Evolutionary conservation across 2,329 filamentous ascomycete genomes (phyloP).

Genomic region (Paecilomyces sp.): DNA sequence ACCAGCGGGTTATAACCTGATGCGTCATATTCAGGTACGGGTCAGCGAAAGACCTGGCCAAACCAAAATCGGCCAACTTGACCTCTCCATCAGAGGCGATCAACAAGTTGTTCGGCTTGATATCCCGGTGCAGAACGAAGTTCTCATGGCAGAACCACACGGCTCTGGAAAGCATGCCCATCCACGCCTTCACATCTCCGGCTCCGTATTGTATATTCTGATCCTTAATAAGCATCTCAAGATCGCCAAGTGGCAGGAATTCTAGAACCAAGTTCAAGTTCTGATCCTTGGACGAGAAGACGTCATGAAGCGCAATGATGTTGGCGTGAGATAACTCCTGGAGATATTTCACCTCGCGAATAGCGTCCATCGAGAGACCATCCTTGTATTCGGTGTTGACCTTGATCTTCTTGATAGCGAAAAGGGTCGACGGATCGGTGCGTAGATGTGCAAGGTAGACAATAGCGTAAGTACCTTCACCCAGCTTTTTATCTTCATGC

Average conservation of each 20-base stretch:
- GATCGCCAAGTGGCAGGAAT: slow-evolving; percentile 84
- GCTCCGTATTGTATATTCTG: slow-evolving; percentile 73
- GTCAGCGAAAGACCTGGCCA: slow-evolving; percentile 83
- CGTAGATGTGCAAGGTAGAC: slow-evolving; percentile 84
- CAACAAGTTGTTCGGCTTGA: slow-evolving; percentile 97
- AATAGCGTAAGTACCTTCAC: slow-evolving; percentile 93
- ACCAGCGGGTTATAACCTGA: slow-evolving; percentile 96
- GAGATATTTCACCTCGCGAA: slow-evolving; percentile 91
- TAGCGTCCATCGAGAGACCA: slow-evolving; percentile 87
- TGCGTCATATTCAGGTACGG: slow-evolving; percentile 83
- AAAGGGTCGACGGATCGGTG: slow-evolving; percentile 61
- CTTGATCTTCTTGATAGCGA: slow-evolving; percentile 60
- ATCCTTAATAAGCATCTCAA: slow-evolving; percentile 91
- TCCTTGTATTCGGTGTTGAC: slow-evolving; percentile 62
- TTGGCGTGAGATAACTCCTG: slow-evolving; percentile 93
- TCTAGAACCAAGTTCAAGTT: slow-evolving; percentile 95
- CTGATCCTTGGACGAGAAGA: slow-evolving; percentile 93
- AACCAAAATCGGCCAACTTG: slow-evolving; percentile 95
- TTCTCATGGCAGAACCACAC: slow-evolving; percentile 97
- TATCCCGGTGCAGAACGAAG: slow-evolving; percentile 89
- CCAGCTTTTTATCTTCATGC: slow-evolving; percentile 69
- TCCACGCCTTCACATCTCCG: slow-evolving; percentile 95
- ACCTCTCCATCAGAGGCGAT: slow-evolving; percentile 89
- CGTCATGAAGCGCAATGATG: slow-evolving; percentile 84
- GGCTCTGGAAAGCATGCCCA: slow-evolving; percentile 89